Evolutionary conservation across 345 rosid species (phyloP), one percentile per base, ranked within the genome.

Genomic region (Cardamine resedifolia): DNA sequence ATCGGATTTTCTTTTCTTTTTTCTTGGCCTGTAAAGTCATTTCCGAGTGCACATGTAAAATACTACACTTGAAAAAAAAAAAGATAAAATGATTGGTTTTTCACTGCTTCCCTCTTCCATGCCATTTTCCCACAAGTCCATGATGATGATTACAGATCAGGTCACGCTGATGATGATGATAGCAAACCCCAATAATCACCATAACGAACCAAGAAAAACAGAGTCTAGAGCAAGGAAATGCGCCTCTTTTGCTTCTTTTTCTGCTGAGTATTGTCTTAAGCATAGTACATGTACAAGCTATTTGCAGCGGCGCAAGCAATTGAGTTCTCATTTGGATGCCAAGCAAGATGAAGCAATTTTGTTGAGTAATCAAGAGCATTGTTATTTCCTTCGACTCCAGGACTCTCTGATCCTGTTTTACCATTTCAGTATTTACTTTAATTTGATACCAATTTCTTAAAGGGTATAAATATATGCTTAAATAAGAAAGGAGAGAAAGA

Each of bases 241-340:
- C 57, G 11, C 31, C 67, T 10, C 38, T 27, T 30, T 19, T 36
- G 49, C 51, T 56, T 45, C 21, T 9, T 39, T 34, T 68, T 80
- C 64, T 85, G 79, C 18, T 4, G 63, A 6, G 53, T 50, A 9
- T 51, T 26, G 16, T 6, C 28, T 67, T 59, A 95, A 55, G 99
- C 97, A 79, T 81, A 90, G 75, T 96, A 96, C 99, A 96, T 96
- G 88, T 96, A 96, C 85, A 96, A 80, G 87, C 98, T 96, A 85
- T 92, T 96, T 77, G 96, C 91, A 60, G 99, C 95, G 7, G 99
- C 99, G 71, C 99, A 96, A 73, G 99, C 99, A 16, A 96, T 85
- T 18, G 97, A 85, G 71, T 90, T 88, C 79, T 90, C 97, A 0
- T 81, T 83, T 5, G 99, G 99, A 80, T 96, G 99, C 99, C 99